Conservation (phyloP, 2,329 filamentous ascomycete species). For the Monosporascus sp. region DNA sequence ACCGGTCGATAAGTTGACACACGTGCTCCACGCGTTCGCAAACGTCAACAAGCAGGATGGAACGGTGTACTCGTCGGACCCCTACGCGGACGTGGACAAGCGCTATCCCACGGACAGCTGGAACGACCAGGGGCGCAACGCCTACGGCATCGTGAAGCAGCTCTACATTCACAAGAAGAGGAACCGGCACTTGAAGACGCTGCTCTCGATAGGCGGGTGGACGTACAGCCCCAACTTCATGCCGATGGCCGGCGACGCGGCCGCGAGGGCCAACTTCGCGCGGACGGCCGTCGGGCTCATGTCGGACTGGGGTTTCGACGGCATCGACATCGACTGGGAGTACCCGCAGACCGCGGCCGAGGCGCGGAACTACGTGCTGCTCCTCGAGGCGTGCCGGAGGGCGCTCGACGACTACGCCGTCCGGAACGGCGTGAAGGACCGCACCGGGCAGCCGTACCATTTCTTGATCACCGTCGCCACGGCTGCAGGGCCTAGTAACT, state of each 20-base stretch:
- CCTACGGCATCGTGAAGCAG: slow-evolving; percentile 75
- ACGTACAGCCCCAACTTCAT: slow-evolving; percentile 69
- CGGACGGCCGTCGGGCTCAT: slow-evolving; percentile 63
- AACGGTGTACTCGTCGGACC: slow-evolving; percentile 53
- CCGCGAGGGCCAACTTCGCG: slow-evolving; percentile 62
- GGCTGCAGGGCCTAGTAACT: slow-evolving; percentile 44
- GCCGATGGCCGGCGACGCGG: slow-evolving; percentile 54
- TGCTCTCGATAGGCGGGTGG: slow-evolving; percentile 82
- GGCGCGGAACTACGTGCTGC: slow-evolving; percentile 35
- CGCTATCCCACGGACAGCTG: slow-evolving; percentile 63
- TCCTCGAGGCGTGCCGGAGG: slow-evolving; percentile 38
- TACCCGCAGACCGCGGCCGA: slow-evolving; percentile 39
- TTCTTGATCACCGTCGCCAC: slow-evolving; percentile 49
- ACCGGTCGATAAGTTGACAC: slow-evolving; percentile 64
- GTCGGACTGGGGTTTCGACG: slow-evolving; percentile 60
- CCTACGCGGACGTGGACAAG: slow-evolving; percentile 61
- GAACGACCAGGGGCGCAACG: slow-evolving; percentile 52
- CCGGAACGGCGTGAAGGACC: slow-evolving; percentile 15
- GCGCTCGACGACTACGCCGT: slow-evolving; percentile 27
- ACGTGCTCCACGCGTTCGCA: slow-evolving; percentile 61
- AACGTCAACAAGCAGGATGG: slow-evolving; percentile 39
- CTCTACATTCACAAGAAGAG: slow-evolving; percentile 70
- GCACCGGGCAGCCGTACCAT: slow-evolving; percentile 28
- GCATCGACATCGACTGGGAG: slow-evolving; percentile 55
- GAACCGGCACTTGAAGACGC: slow-evolving; percentile 70